A percentile compares a stretch with the other conserved stretches of the same genome.
These are phyloP conservation scores for Phytophthora agathidicida DNA, from an alignment of 352 stramenopile species.

Conservation along the genomic window DNA sequence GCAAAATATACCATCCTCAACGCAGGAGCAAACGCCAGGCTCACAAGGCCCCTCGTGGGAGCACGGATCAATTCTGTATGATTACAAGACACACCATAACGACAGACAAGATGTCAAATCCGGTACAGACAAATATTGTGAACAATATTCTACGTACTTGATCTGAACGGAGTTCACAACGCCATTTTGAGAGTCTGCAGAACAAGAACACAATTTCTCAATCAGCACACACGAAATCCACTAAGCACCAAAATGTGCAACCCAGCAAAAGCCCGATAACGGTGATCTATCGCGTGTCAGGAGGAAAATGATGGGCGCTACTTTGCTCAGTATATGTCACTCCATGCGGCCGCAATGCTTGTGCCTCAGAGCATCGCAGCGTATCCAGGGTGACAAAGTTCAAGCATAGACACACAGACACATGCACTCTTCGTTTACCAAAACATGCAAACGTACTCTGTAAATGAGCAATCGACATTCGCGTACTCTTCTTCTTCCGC, in stretches of 20 bases:
- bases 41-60: slow-evolving; percentile 88
- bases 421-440: slow-evolving; percentile 5
- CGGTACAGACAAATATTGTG: neutral
- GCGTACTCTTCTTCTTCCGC: slow-evolving; percentile 67
- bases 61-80: slow-evolving; percentile 84
- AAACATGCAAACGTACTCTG: slow-evolving; percentile 56
- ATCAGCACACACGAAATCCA: neutral
- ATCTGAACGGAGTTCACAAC: slow-evolving; percentile 54
- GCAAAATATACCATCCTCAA: slow-evolving; percentile 89
- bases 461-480: slow-evolving; percentile 68
- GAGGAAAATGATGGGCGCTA: slow-evolving; percentile 34
- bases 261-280: slow-evolving; percentile 27
- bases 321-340: slow-evolving; percentile 51
- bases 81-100: neutral
- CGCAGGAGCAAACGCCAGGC: slow-evolving; percentile 86
- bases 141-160: slow-evolving; percentile 38
- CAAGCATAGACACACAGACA: too few relatives aligned
- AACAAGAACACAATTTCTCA: neutral
- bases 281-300: slow-evolving; percentile 28
- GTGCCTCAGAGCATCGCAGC: slow-evolving; percentile 43
- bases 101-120: neutral
- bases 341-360: slow-evolving; percentile 51
- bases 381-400: slow-evolving; percentile 71
- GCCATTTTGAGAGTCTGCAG: slow-evolving; percentile 46
- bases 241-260: slow-evolving; percentile 28